Conservation (phyloP, 2,329 filamentous ascomycete species). For the Penicillium brasilianum region DNA sequence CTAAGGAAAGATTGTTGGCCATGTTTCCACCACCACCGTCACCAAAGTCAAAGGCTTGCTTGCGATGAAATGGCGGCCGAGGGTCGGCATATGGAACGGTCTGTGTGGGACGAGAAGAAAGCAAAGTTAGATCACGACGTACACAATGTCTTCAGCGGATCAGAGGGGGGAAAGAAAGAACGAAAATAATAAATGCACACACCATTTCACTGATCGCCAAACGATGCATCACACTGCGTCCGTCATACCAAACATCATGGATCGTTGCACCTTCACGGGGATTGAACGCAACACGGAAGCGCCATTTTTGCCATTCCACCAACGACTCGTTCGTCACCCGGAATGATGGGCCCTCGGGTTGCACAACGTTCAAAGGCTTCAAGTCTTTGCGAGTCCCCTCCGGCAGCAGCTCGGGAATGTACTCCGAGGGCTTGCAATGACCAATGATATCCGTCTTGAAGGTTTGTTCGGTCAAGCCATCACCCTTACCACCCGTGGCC, state of each 20-base stretch:
- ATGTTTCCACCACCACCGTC: constrained; percentile 70
- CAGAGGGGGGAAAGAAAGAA: not conserved
- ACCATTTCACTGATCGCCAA: constrained; percentile 72
- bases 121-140: not conserved
- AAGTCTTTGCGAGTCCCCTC: constrained; percentile 55
- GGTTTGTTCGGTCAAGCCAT: constrained; percentile 52
- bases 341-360: constrained; percentile 73
- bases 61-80: constrained; percentile 68
- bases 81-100: constrained; percentile 70
- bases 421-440: constrained; percentile 59
- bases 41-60: constrained; percentile 74
- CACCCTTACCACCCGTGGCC: constrained; percentile 56
- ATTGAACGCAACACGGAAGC: constrained; percentile 65
- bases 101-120: constrained; percentile 7
- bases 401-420: constrained; percentile 56
- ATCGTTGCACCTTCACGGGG: constrained; percentile 70
- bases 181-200: too few species aligned
- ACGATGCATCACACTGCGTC: constrained; percentile 68
- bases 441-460: constrained; percentile 55
- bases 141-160: not conserved
- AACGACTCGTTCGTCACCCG: constrained; percentile 46
- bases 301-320: constrained; percentile 69
- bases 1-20: constrained; percentile 67
- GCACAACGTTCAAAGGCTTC: constrained; percentile 74
- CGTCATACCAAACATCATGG: constrained; percentile 71